These are phyloP conservation scores for Fraxinus cuspidata DNA, from an alignment of 257 asterid genomes.

Conservation along the genomic window DNA sequence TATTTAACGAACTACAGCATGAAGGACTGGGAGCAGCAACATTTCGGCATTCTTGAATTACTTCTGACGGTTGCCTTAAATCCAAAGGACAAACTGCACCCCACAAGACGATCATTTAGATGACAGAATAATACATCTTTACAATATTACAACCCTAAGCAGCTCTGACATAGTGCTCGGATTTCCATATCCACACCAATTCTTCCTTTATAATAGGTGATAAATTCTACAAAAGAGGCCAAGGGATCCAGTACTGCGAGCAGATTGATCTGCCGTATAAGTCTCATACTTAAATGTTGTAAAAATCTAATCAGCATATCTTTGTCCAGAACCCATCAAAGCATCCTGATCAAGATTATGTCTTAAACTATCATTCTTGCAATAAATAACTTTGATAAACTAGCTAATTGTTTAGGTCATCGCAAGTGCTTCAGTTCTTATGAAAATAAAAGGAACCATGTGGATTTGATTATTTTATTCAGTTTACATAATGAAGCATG, in stretches of 20 bases:
- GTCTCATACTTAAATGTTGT: neutral
- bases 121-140: conserved; percentile 9
- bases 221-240: neutral
- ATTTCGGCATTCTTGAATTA: conserved; percentile 73
- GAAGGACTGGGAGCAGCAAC: conserved; percentile 85
- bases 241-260: neutral
- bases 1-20: conserved; percentile 81
- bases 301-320: neutral
- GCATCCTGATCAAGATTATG: neutral
- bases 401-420: neutral
- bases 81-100: conserved; percentile 89
- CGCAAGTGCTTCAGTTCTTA: neutral
- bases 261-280: neutral
- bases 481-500: conserved; percentile 16
- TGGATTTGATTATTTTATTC: conserved; percentile 18
- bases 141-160: neutral
- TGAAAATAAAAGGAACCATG: neutral
- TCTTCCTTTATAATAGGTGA: neutral
- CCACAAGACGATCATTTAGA: conserved; percentile 20
- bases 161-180: neutral
- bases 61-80: conserved; percentile 76
- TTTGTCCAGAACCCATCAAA: neutral
- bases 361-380: neutral
- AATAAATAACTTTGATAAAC: conserved; percentile 6
- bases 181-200: neutral